Conservation (phyloP, 805 yeast species). For the Kluyveromyces nonfermentans region DNA sequence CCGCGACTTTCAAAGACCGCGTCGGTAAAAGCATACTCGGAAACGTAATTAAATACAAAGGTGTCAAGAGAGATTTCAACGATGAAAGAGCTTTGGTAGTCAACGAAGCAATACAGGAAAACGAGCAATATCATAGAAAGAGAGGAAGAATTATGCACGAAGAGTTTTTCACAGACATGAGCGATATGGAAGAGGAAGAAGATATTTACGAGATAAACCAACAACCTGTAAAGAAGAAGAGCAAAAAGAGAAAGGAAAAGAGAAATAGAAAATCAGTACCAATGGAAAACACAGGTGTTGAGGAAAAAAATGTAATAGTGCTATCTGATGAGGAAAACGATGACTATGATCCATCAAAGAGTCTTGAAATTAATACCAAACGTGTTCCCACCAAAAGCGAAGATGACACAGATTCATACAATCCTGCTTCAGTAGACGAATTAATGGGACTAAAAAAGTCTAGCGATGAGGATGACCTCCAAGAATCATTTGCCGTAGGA, state of each 20-base stretch:
- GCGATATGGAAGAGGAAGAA: conserved; percentile 20
- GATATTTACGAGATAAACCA: conserved; percentile 10
- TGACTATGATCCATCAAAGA: conserved; percentile 5
- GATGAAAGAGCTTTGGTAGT: conserved; percentile 59
- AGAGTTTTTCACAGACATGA: conserved; percentile 21
- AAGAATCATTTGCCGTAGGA: conserved; percentile 8
- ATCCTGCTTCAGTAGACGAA: conserved; percentile 10
- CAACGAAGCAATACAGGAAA: conserved; percentile 45
- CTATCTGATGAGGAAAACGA: conserved; percentile 5
- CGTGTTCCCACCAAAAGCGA: neutral
- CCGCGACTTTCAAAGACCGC: conserved; percentile 55
- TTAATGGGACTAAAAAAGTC: conserved; percentile 26
- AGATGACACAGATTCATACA: conserved; percentile 9
- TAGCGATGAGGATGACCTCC: conserved; percentile 19
- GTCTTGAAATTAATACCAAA: neutral
- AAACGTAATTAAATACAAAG: conserved; percentile 65
- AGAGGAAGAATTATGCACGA: conserved; percentile 19
- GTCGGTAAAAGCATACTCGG: conserved; percentile 70
- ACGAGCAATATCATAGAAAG: conserved; percentile 25
- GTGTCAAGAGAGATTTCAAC: conserved; percentile 64
- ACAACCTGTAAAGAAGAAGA: conserved; percentile 11
- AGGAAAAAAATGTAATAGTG: conserved; percentile 1
- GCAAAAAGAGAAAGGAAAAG: conserved; percentile 2
- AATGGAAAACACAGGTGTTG: conserved; percentile 4
- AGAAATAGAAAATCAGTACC: conserved; percentile 4